phyloP scores from a whole-genome alignment of 768 basidiomycete genomes.

The Mycena sanguinolenta region DNA sequence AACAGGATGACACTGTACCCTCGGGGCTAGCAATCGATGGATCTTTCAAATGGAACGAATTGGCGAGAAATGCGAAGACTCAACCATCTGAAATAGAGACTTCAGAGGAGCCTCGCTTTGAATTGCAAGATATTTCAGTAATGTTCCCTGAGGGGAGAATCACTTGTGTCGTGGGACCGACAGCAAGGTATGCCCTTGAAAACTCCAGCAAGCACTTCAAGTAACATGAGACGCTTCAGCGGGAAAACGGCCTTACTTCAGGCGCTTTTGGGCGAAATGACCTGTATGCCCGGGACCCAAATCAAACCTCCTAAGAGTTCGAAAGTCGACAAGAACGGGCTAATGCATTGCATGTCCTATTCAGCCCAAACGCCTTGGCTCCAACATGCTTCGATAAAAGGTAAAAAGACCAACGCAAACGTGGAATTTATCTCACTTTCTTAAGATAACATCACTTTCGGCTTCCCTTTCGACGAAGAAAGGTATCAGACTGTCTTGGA shows the following conservation, averaged over 20 bases:
- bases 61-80: slow-evolving; percentile 45
- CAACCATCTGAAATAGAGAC: slow-evolving; percentile 30
- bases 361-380: slow-evolving; percentile 82
- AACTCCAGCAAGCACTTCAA: background rate
- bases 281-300: slow-evolving; percentile 51
- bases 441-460: slow-evolving; percentile 83
- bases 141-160: slow-evolving; percentile 80
- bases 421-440: too few species aligned
- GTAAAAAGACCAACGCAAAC: background rate
- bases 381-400: slow-evolving; percentile 5
- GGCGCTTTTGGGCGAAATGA: slow-evolving; percentile 82
- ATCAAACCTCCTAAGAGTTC: slow-evolving; percentile 78
- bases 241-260: slow-evolving; percentile 83
- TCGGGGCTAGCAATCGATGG: slow-evolving; percentile 69
- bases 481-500: slow-evolving; percentile 83
- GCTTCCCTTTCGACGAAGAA: slow-evolving; percentile 76
- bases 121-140: slow-evolving; percentile 75
- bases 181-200: slow-evolving; percentile 55
- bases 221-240: slow-evolving; percentile 47
- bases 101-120: slow-evolving; percentile 63
- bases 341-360: slow-evolving; percentile 76
- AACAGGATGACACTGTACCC: slow-evolving; percentile 37
- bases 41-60: slow-evolving; percentile 73
- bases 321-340: slow-evolving; percentile 69
- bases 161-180: slow-evolving; percentile 81